phyloP scores from a whole-genome alignment of 495 filamentous ascomycete species.

The Aspergillus avenaceus region DNA sequence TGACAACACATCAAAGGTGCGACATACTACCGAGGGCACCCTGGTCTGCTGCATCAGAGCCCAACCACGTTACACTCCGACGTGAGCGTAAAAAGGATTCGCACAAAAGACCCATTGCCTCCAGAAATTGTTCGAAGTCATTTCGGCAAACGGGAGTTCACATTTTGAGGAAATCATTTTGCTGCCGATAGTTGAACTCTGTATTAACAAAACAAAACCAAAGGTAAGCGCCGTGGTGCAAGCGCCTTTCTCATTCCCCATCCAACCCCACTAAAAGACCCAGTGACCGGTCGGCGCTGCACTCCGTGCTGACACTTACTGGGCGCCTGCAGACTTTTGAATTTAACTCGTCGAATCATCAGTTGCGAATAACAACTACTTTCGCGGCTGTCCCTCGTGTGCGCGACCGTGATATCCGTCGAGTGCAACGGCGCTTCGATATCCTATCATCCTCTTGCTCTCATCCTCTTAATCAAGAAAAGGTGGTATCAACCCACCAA shows the following conservation, averaged over 20 bases:
- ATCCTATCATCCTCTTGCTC: slow-evolving; percentile 20
- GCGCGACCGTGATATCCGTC: slow-evolving; percentile 25
- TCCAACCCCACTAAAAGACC: slow-evolving; percentile 27
- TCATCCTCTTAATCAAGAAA: slow-evolving; percentile 4
- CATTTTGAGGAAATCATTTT: slow-evolving; percentile 13
- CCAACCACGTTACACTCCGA: slow-evolving; percentile 48
- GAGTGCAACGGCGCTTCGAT: slow-evolving; percentile 19
- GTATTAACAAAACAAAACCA: slow-evolving; percentile 17
- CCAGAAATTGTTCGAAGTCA: slow-evolving; percentile 27
- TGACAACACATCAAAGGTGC: slow-evolving; percentile 49
- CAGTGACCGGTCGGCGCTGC: slow-evolving; percentile 45
- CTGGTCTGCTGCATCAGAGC: slow-evolving; percentile 46
- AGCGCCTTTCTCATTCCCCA: slow-evolving; percentile 17
- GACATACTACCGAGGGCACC: slow-evolving; percentile 32
- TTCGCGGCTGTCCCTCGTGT: slow-evolving; percentile 25
- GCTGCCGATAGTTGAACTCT: slow-evolving; percentile 14
- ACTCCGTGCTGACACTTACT: slow-evolving; percentile 40
- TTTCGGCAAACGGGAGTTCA: slow-evolving; percentile 24
- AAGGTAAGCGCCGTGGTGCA: slow-evolving; percentile 36
- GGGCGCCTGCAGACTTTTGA: slow-evolving; percentile 36
- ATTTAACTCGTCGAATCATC: slow-evolving; percentile 42
- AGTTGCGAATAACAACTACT: slow-evolving; percentile 18
- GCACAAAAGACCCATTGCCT: slow-evolving; percentile 37
- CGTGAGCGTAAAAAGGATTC: slow-evolving; percentile 31
- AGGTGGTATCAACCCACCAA: slow-evolving; percentile 11